phyloP scores from a whole-genome alignment of 1,284 basidiomycete species.

The Mycena sp. region DNA sequence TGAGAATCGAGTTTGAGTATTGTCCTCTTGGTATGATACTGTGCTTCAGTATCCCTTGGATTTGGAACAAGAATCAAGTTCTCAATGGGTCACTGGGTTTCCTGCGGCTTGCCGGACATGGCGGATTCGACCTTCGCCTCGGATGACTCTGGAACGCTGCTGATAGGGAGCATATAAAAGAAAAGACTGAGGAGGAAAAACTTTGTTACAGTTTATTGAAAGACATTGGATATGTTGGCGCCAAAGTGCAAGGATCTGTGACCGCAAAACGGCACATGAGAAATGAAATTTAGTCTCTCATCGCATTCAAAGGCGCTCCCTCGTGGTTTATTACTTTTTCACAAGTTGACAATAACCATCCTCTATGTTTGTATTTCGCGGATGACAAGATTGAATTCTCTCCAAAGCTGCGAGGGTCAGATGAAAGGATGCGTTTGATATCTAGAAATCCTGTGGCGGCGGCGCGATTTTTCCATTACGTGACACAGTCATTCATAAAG shows the following conservation, averaged over 20 bases:
- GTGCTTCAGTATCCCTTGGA: no score
- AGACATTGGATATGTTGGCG: no score
- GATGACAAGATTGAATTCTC: slow-evolving; percentile 29
- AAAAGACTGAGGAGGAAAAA: no score
- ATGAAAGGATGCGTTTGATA: slow-evolving; percentile 31
- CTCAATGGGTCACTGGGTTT: no score
- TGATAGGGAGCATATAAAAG: no score
- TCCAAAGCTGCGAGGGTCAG: slow-evolving; percentile 31
- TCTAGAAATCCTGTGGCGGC: slow-evolving; percentile 44
- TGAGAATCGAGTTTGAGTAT: no score
- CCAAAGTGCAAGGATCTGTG: not conserved
- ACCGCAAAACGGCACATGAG: slow-evolving; percentile 42
- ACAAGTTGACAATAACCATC: slow-evolving; percentile 37
- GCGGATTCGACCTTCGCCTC: no score
- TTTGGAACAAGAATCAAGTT: no score
- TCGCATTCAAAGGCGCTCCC: slow-evolving; percentile 37
- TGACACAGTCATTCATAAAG: slow-evolving; percentile 38
- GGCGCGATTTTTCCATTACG: slow-evolving; percentile 43
- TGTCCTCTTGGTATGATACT: no score
- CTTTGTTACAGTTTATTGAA: no score
- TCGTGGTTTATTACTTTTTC: slow-evolving; percentile 41
- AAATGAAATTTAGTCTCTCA: slow-evolving; percentile 49
- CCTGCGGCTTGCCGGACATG: no score
- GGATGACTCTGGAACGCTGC: no score
- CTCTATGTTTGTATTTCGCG: slow-evolving; percentile 39